phyloP scores from a whole-genome alignment of 2,329 filamentous ascomycete genomes.

The Penicillium sp. region DNA sequence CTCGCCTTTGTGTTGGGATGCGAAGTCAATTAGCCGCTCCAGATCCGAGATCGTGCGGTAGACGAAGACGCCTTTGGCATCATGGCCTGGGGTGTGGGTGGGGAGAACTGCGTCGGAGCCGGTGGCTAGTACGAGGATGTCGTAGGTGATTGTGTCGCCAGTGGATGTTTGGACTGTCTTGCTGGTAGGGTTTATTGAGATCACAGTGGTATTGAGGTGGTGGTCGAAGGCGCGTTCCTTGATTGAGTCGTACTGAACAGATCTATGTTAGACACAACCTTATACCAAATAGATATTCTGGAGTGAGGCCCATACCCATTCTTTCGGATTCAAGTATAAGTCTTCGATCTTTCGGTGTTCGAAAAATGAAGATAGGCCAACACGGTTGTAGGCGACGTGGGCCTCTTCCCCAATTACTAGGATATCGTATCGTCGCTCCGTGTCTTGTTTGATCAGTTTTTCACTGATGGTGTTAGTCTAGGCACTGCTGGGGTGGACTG shows the following conservation, averaged over 20 bases:
- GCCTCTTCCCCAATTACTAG: slow-evolving; percentile 85
- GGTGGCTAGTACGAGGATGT: slow-evolving; percentile 80
- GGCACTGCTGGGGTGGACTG: background rate
- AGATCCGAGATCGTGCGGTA: slow-evolving; percentile 85
- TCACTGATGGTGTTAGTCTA: slow-evolving; percentile 57
- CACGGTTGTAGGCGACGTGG: slow-evolving; percentile 87
- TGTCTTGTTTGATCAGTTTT: slow-evolving; percentile 83
- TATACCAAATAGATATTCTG: background rate
- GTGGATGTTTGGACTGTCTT: slow-evolving; percentile 71
- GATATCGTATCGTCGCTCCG: slow-evolving; percentile 75
- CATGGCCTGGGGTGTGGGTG: slow-evolving; percentile 70
- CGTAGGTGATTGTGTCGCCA: slow-evolving; percentile 71
- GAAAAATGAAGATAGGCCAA: slow-evolving; percentile 87
- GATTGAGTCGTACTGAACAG: slow-evolving; percentile 63
- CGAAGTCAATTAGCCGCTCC: slow-evolving; percentile 72
- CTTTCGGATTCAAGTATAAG: slow-evolving; percentile 79
- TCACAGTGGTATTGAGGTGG: slow-evolving; percentile 73
- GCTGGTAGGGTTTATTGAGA: slow-evolving; percentile 61
- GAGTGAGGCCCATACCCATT: slow-evolving; percentile 65
- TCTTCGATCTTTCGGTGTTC: slow-evolving; percentile 82
- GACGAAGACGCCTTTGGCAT: slow-evolving; percentile 82
- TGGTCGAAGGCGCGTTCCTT: slow-evolving; percentile 69
- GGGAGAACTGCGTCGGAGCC: slow-evolving; percentile 81
- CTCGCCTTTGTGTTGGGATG: slow-evolving; percentile 65
- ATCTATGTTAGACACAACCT: background rate